phyloP scores from a whole-genome alignment of 2,329 filamentous ascomycete genomes.

The Alternaria consortialis region DNA sequence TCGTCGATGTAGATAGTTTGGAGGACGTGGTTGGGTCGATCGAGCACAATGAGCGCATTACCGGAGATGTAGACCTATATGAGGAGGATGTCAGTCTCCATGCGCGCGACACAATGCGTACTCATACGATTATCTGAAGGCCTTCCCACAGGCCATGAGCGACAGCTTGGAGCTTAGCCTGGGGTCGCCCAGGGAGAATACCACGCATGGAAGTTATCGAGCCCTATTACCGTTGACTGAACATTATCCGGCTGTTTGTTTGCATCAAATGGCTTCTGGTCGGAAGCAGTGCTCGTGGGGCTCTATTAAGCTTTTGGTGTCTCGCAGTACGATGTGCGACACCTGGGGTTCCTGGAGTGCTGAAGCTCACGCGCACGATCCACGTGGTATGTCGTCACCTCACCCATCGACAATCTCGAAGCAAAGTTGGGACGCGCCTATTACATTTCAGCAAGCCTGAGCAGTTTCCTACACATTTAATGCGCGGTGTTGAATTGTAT shows the following conservation, averaged over 20 bases:
- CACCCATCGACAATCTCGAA: not conserved
- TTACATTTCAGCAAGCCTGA: fast-evolving
- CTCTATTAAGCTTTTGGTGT: conserved; percentile 3
- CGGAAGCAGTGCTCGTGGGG: not conserved
- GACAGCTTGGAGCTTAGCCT: conserved; percentile 79
- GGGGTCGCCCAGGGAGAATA: conserved; percentile 81
- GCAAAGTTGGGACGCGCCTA: not conserved
- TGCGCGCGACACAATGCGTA: conserved; percentile 5
- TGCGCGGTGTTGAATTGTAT: not conserved
- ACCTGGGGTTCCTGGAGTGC: conserved; percentile 9
- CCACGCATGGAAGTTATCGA: conserved; percentile 67
- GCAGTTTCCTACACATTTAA: not conserved
- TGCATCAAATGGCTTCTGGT: not conserved
- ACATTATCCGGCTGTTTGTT: not conserved
- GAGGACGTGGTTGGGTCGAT: conserved; percentile 75
- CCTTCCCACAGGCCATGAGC: conserved; percentile 77
- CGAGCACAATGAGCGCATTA: conserved; percentile 84
- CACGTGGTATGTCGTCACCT: conserved; percentile 38
- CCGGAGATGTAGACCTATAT: conserved; percentile 86
- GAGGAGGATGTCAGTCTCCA: conserved; percentile 15
- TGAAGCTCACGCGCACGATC: conserved; percentile 46
- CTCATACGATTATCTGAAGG: conserved; percentile 74
- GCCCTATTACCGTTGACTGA: conserved; percentile 31
- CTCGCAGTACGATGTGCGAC: conserved; percentile 18
- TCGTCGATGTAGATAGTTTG: conserved; percentile 93